These are phyloP conservation scores for Kalmusia sp. DNA, from an alignment of 2,329 filamentous ascomycete genomes.

Conservation along the genomic window DNA sequence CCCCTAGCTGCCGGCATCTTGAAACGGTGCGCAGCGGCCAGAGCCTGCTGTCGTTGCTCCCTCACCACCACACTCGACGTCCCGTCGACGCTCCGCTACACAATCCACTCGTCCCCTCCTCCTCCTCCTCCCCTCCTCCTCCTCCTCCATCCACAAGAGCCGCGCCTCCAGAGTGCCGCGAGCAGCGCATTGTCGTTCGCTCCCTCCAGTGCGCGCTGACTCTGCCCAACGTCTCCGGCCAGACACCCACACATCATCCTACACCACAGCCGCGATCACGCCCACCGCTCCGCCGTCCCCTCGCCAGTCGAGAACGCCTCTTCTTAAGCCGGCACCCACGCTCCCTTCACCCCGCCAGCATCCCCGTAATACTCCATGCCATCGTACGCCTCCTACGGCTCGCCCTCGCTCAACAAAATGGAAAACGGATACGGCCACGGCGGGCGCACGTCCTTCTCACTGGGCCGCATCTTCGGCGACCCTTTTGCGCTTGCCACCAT, in stretches of 20 bases:
- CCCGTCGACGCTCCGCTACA: too few species aligned
- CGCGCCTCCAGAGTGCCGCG: too few species aligned
- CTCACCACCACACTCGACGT: too few species aligned
- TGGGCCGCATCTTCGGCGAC: conserved; percentile 93
- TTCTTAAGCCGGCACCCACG: conserved; percentile 18
- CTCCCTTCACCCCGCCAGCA: conserved; percentile 11
- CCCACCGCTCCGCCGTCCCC: not conserved
- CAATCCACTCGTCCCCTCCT: too few species aligned
- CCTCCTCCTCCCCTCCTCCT: too few species aligned
- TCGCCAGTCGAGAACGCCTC: conserved; percentile 5
- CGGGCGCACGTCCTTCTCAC: conserved; percentile 65
- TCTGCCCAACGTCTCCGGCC: conserved; percentile 22
- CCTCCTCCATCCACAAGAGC: too few species aligned
- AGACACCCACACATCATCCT: conserved; percentile 17
- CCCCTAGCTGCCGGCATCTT: not conserved
- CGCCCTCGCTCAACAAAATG: conserved; percentile 82
- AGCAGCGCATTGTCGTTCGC: not conserved
- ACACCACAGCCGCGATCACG: not conserved
- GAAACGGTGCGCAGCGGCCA: too few species aligned
- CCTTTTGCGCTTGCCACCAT: conserved; percentile 94
- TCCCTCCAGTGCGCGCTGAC: not conserved
- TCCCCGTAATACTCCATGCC: conserved; percentile 60
- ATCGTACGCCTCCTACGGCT: conserved; percentile 74
- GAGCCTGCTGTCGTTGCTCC: too few species aligned
- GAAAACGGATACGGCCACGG: conserved; percentile 65